A percentile compares a stretch with the other conserved stretches of the same genome.
These are phyloP conservation scores for Xanthoconium separans DNA, from an alignment of 1,284 basidiomycete species.

Conservation along the genomic window DNA sequence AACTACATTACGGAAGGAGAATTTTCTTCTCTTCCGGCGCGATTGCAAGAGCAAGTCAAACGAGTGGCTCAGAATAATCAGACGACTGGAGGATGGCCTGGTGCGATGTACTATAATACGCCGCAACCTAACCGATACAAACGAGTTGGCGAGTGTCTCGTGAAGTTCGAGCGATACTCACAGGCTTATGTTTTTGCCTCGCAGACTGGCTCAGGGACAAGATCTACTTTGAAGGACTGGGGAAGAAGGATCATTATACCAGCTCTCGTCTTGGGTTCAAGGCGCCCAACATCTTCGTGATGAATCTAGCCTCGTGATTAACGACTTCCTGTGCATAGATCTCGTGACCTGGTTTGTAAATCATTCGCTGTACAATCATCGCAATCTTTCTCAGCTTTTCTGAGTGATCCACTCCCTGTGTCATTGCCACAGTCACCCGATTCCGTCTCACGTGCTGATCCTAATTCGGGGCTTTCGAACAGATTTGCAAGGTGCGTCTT, in stretches of 20 bases:
- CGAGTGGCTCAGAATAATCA: slow-evolving; percentile 50
- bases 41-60: slow-evolving; percentile 69
- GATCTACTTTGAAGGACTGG: slow-evolving; percentile 65
- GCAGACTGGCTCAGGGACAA: slow-evolving; percentile 76
- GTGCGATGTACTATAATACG: slow-evolving; percentile 45
- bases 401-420: too few relatives aligned
- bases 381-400: too few relatives aligned
- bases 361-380: background rate
- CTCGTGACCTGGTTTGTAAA: slow-evolving; percentile 9
- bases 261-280: slow-evolving; percentile 63
- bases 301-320: slow-evolving; percentile 41
- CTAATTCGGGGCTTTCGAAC: too few relatives aligned
- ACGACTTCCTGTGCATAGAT: slow-evolving; percentile 1
- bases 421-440: too few relatives aligned
- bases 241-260: slow-evolving; percentile 58
- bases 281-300: slow-evolving; percentile 74
- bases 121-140: slow-evolving; percentile 47
- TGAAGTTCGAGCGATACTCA: background rate
- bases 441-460: too few relatives aligned
- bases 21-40: slow-evolving; percentile 54
- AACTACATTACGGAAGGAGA: slow-evolving; percentile 65
- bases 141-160: slow-evolving; percentile 53
- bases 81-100: slow-evolving; percentile 33
- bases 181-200: slow-evolving; percentile 1
- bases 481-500: too few relatives aligned